Conservation (phyloP, 164 flowering plant species). For the Amborella trichopoda region DNA sequence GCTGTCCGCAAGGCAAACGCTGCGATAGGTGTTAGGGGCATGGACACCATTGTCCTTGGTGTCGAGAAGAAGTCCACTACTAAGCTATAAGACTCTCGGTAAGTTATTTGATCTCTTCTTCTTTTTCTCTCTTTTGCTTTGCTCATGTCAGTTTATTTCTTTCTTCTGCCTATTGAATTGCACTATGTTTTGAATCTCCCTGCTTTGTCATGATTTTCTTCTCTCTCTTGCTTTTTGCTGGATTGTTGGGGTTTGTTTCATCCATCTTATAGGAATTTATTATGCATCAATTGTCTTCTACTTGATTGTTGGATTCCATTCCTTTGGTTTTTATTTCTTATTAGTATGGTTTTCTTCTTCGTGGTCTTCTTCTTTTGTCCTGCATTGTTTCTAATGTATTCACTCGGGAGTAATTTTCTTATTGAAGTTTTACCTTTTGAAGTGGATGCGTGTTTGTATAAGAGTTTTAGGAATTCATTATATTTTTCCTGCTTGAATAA, state of each 20-base stretch:
- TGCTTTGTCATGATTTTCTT: background rate
- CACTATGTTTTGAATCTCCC: background rate
- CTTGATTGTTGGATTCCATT: too few species aligned
- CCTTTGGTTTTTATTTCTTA: too few species aligned
- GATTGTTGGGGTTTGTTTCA: background rate
- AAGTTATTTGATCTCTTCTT: background rate
- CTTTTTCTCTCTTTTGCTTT: background rate
- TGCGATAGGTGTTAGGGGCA: slow-evolving; percentile 94
- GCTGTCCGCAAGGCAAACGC: slow-evolving; percentile 99
- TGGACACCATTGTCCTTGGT: slow-evolving; percentile 82
- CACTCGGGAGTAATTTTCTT: too few species aligned
- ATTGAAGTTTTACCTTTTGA: too few species aligned
- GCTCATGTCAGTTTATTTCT: background rate
- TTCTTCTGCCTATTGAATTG: background rate
- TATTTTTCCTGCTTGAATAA: too few species aligned
- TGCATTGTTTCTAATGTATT: too few species aligned
- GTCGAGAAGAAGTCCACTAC: slow-evolving; percentile 95
- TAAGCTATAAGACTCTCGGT: slow-evolving; percentile 95
- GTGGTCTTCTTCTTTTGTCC: too few species aligned
- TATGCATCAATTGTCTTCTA: too few species aligned
- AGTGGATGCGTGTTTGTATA: too few species aligned
- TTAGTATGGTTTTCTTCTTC: too few species aligned
- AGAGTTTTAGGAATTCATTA: too few species aligned
- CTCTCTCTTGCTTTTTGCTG: background rate
- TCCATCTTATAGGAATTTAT: too few species aligned